Conservation (phyloP, 495 filamentous ascomycete species). For the Penicillium daleae region DNA sequence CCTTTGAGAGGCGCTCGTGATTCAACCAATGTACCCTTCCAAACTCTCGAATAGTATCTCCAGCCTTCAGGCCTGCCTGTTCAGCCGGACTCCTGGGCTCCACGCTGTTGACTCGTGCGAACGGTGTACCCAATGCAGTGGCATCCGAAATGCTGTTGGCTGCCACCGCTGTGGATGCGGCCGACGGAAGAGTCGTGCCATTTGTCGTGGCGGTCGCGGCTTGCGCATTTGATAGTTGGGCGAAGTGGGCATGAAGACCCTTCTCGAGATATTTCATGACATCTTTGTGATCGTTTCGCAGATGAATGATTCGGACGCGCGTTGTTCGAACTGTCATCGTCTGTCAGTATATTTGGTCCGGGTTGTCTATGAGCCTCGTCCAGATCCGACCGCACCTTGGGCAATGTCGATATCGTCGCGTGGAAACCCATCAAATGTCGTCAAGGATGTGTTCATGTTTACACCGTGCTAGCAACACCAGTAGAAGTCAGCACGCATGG, state of each 20-base stretch:
- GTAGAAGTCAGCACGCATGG: slow-evolving; percentile 8
- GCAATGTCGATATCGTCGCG: slow-evolving; percentile 93
- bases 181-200: slow-evolving; percentile 33
- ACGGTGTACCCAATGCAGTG: slow-evolving; percentile 64
- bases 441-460: slow-evolving; percentile 86
- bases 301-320: slow-evolving; percentile 81
- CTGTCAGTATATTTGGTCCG: slow-evolving; percentile 22
- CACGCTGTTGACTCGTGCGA: slow-evolving; percentile 90
- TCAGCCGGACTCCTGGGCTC: slow-evolving; percentile 79
- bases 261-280: slow-evolving; percentile 82
- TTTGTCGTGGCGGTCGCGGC: slow-evolving; percentile 27
- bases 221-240: slow-evolving; percentile 40
- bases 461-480: slow-evolving; percentile 73
- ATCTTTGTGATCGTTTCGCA: slow-evolving; percentile 91
- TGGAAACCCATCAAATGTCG: slow-evolving; percentile 91
- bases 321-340: slow-evolving; percentile 77
- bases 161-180: slow-evolving; percentile 23
- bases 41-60: slow-evolving; percentile 85
- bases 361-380: not conserved
- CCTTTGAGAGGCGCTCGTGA: slow-evolving; percentile 80
- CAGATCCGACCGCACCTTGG: slow-evolving; percentile 65
- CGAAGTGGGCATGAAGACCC: slow-evolving; percentile 75
- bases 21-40: slow-evolving; percentile 80
- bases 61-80: slow-evolving; percentile 76
- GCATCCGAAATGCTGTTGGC: slow-evolving; percentile 27